A percentile compares a stretch with the other conserved stretches of the same genome.
phyloP scores from a whole-genome alignment of 108 stramenopile genomes.

The Craspedostauros australis region DNA sequence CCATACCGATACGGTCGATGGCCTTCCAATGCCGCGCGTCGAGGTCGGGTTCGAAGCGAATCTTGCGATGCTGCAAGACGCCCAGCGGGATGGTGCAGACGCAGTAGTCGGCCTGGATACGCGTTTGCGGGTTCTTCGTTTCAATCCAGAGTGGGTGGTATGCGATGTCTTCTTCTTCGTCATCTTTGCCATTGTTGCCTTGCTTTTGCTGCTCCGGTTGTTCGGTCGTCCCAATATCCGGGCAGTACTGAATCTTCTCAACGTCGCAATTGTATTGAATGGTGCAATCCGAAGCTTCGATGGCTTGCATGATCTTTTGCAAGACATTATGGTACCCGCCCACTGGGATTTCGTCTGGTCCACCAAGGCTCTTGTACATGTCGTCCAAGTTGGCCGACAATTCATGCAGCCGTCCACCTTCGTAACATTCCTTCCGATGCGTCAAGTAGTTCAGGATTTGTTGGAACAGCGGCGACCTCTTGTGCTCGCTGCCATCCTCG shows the following conservation, averaged over 20 bases:
- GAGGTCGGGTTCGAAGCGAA: slow-evolving; percentile 7
- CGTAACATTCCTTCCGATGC: slow-evolving; percentile 17
- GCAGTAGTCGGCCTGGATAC: slow-evolving; percentile 12
- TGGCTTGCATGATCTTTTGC: neutral
- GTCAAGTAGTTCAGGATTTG: slow-evolving; percentile 9
- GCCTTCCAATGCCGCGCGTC: neutral
- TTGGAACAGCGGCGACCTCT: neutral
- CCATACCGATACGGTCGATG: slow-evolving; percentile 24
- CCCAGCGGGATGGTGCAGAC: slow-evolving; percentile 24
- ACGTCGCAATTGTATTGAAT: neutral
- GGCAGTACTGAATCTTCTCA: neutral
- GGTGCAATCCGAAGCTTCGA: neutral
- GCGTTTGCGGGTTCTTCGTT: neutral
- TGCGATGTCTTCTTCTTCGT: too few relatives aligned
- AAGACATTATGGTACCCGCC: slow-evolving; percentile 7
- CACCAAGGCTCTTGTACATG: neutral
- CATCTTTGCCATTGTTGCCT: too few relatives aligned
- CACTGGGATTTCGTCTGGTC: slow-evolving; percentile 2
- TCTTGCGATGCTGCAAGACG: slow-evolving; percentile 6
- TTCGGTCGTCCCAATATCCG: slow-evolving; percentile 1
- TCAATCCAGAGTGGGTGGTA: neutral
- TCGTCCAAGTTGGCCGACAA: slow-evolving; percentile 3
- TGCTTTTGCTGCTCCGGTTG: too few relatives aligned
- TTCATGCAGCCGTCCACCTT: slow-evolving; percentile 8
- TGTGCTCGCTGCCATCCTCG: neutral